phyloP scores from a whole-genome alignment of 1,284 basidiomycete species.

The Pseudozyma hubeiensis region DNA sequence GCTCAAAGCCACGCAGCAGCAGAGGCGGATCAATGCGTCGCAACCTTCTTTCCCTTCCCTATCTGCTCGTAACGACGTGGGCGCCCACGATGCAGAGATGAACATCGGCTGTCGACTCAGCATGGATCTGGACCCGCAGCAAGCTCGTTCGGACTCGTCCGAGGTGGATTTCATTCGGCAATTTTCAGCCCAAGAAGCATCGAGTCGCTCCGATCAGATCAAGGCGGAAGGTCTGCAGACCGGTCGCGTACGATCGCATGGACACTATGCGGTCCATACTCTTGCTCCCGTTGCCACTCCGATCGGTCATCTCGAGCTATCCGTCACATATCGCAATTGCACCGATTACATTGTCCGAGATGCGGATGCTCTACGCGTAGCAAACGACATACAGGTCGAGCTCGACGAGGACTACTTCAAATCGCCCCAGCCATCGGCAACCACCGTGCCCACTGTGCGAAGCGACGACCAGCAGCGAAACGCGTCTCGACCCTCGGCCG shows the following conservation, averaged over 20 bases:
- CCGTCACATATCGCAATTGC: slow-evolving; percentile 48
- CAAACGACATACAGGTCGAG: slow-evolving; percentile 39
- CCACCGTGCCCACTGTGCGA: not conserved
- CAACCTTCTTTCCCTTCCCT: slow-evolving; percentile 20
- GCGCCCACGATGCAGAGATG: slow-evolving; percentile 41
- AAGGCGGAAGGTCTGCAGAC: not conserved
- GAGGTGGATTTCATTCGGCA: slow-evolving; percentile 15
- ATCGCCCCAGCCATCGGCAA: slow-evolving; percentile 8
- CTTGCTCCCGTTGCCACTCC: slow-evolving; percentile 32
- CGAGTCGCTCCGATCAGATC: not conserved
- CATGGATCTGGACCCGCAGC: slow-evolving; percentile 13
- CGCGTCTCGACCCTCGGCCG: not conserved
- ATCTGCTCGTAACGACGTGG: slow-evolving; percentile 18
- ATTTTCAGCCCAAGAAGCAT: slow-evolving; percentile 10
- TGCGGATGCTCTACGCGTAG: slow-evolving; percentile 17
- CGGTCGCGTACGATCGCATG: not conserved
- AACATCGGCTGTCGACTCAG: slow-evolving; percentile 54
- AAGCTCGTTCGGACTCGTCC: not conserved
- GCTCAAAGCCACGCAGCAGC: slow-evolving; percentile 7
- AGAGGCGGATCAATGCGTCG: not conserved
- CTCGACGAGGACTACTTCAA: slow-evolving; percentile 60
- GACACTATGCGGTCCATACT: slow-evolving; percentile 23
- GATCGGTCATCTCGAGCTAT: slow-evolving; percentile 38
- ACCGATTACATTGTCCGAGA: slow-evolving; percentile 50
- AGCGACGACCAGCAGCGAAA: not conserved